These are phyloP conservation scores for Podospora sp. DNA, from an alignment of 495 filamentous ascomycete species.

Conservation along the genomic window DNA sequence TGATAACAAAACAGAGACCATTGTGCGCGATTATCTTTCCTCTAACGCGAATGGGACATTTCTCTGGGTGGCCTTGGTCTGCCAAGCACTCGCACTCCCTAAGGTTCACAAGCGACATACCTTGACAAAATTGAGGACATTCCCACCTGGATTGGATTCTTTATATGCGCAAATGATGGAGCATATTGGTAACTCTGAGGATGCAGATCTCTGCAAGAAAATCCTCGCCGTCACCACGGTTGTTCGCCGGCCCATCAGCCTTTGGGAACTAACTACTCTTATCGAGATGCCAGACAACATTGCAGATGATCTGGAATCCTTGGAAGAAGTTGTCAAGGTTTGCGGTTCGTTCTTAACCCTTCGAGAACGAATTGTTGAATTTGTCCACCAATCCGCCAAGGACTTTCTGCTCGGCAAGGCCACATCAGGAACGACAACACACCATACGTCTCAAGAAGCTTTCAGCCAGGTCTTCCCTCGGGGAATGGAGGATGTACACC, in stretches of 20 bases:
- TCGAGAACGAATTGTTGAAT: background rate
- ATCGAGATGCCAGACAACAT: background rate
- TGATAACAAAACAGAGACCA: background rate
- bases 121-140: background rate
- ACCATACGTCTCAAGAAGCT: background rate
- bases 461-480: conserved; percentile 23
- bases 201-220: background rate
- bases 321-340: background rate
- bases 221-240: background rate
- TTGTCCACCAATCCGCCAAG: background rate
- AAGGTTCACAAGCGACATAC: background rate
- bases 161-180: background rate
- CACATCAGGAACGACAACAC: too few species aligned
- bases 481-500: conserved; percentile 28
- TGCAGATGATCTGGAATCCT: background rate
- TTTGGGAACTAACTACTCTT: background rate
- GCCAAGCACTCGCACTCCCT: background rate
- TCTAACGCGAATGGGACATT: background rate
- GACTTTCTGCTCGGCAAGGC: background rate
- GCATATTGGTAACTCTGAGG: background rate
- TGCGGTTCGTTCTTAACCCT: background rate
- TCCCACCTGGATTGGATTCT: background rate
- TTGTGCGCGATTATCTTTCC: background rate
- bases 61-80: background rate
- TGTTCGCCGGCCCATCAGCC: background rate